Evolutionary conservation across 225 moss, liverwort and hornwort species (phyloP).

Genomic region (Polytrichum formosum): DNA sequence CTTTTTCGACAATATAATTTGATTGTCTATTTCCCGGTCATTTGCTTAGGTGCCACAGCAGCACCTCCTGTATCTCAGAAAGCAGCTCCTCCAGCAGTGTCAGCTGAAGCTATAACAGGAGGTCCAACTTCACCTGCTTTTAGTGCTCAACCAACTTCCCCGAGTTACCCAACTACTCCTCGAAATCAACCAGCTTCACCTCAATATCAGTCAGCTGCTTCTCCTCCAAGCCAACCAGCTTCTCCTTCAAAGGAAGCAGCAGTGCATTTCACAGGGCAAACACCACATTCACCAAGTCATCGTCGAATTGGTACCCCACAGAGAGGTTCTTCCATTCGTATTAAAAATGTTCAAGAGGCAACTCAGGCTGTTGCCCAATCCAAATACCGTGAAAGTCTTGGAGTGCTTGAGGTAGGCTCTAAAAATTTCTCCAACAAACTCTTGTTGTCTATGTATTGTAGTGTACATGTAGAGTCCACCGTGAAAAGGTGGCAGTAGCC

Average conservation of each 20-base stretch:
- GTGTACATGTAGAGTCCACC: too few relatives aligned
- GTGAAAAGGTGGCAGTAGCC: too few relatives aligned
- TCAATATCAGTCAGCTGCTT: too few relatives aligned
- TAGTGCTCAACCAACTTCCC: background rate
- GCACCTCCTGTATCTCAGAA: background rate
- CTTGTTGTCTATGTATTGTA: too few relatives aligned
- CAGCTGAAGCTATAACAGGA: too few relatives aligned
- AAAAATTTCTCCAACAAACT: too few relatives aligned
- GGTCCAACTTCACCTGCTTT: background rate
- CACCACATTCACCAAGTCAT: too few relatives aligned
- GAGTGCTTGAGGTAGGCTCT: constrained; percentile 43
- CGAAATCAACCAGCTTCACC: too few relatives aligned
- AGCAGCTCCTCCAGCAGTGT: background rate
- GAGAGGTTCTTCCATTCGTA: constrained; percentile 34
- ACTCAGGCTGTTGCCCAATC: constrained; percentile 51
- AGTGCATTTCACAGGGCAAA: too few relatives aligned
- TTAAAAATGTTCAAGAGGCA: constrained; percentile 64
- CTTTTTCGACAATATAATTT: too few relatives aligned
- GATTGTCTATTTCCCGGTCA: too few relatives aligned
- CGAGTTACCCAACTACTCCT: too few relatives aligned
- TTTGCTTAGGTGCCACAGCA: background rate
- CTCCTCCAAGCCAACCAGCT: background rate
- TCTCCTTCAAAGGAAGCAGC: background rate
- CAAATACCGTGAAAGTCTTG: constrained; percentile 65
- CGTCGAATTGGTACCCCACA: constrained; percentile 30